Conservation (phyloP, 192 early-diverging fungal genomes). For the Rhizoclosmatium globosum region DNA sequence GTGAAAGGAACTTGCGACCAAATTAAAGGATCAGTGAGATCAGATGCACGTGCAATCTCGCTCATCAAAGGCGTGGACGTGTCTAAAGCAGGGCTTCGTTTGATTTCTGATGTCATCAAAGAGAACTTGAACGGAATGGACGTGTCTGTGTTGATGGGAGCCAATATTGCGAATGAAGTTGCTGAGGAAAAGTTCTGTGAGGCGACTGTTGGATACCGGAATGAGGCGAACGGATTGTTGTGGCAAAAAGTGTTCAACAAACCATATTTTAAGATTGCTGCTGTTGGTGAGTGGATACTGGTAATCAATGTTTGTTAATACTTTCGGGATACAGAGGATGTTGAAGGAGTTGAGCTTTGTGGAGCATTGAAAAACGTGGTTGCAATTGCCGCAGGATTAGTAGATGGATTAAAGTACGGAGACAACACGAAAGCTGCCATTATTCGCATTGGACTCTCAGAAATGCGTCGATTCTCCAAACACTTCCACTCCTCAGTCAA, state of each 20-base stretch:
- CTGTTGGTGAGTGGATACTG: constrained; percentile 45
- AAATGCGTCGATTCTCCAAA: constrained; percentile 94
- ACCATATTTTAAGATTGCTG: constrained; percentile 86
- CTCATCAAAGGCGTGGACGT: constrained; percentile 90
- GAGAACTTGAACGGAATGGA: constrained; percentile 77
- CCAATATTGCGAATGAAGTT: constrained; percentile 97
- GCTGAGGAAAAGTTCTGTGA: constrained; percentile 95
- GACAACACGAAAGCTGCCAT: constrained; percentile 99
- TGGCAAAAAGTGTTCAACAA: constrained; percentile 88
- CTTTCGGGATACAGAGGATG: constrained; percentile 62
- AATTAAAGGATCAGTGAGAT: constrained; percentile 75
- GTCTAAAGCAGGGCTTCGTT: constrained; percentile 73
- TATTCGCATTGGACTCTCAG: constrained; percentile 92
- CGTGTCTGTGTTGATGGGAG: constrained; percentile 88
- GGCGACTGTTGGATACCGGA: constrained; percentile 88
- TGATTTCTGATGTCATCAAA: constrained; percentile 85
- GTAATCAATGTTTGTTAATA: neutral
- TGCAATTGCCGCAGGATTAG: constrained; percentile 95
- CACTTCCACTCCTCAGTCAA: constrained; percentile 84
- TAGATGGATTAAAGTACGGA: constrained; percentile 92
- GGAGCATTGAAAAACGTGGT: constrained; percentile 98
- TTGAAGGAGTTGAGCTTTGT: constrained; percentile 94
- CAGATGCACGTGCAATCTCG: constrained; percentile 87
- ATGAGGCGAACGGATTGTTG: constrained; percentile 74
- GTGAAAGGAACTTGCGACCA: constrained; percentile 83